Percentiles rank a stretch among this genome's conserved stretches.
Evolutionary conservation across 345 rosid genomes (phyloP).

Genomic region (Euphorbia tirucalli): DNA sequence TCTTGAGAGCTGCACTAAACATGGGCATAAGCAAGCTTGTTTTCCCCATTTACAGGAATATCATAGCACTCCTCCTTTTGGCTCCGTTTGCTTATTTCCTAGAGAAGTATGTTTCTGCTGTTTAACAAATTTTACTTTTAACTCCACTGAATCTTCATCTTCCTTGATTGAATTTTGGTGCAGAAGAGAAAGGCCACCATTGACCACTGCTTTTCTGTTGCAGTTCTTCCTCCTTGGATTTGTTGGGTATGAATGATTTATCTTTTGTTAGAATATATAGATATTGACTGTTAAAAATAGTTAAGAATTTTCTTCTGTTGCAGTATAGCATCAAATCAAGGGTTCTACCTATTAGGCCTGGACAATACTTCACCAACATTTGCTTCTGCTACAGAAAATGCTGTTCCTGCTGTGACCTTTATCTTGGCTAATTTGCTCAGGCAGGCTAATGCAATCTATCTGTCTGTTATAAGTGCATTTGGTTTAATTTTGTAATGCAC

Average conservation of each 20-base stretch:
- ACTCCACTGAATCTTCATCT: not conserved
- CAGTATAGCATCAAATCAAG: constrained; percentile 63
- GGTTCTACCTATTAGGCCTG: constrained; percentile 59
- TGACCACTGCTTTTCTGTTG: constrained; percentile 34
- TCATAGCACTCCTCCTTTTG: constrained; percentile 53
- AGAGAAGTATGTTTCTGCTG: constrained; percentile 44
- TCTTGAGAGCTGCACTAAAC: constrained; percentile 61
- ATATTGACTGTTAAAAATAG: too few relatives aligned
- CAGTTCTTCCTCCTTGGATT: constrained; percentile 67
- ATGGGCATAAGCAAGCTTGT: constrained; percentile 74
- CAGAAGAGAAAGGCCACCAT: constrained; percentile 55
- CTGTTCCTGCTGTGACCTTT: constrained; percentile 67
- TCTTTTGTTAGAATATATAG: too few relatives aligned
- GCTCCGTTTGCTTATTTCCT: constrained; percentile 61
- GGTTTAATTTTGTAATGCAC: not conserved
- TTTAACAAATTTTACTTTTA: not conserved
- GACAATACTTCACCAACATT: constrained; percentile 63
- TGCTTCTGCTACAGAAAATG: constrained; percentile 70
- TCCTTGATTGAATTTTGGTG: not conserved
- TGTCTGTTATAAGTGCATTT: not conserved
- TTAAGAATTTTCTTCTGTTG: not conserved
- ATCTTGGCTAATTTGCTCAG: constrained; percentile 56
- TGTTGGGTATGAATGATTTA: constrained; percentile 50
- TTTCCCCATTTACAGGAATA: constrained; percentile 64
- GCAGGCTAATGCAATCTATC: too few relatives aligned